phyloP scores from a whole-genome alignment of 148 eudicot genomes.

The Camellia lanceoleosa region DNA sequence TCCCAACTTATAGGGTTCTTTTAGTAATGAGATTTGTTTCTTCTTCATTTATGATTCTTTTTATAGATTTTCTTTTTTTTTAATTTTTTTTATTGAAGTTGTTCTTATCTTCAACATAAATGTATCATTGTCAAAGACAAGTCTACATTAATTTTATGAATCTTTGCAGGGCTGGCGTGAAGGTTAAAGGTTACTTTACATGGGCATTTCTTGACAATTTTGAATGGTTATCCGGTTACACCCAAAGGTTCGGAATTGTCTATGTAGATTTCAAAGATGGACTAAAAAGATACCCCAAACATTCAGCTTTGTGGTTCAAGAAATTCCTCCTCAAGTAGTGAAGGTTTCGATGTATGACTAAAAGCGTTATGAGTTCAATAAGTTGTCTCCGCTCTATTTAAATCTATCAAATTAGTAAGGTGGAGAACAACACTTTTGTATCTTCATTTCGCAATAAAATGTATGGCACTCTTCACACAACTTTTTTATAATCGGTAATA shows the following conservation, averaged over 20 bases:
- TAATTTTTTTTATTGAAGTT: no score
- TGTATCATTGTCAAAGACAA: no score
- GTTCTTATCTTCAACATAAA: no score
- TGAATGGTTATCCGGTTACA: constrained; percentile 1
- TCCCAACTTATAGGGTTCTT: no score
- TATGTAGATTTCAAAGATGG: neutral
- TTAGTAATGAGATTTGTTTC: no score
- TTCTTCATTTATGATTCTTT: no score
- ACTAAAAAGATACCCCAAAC: neutral
- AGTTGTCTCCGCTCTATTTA: neutral
- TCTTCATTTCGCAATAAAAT: neutral
- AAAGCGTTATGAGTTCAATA: neutral
- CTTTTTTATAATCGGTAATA: neutral
- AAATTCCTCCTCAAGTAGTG: constrained; percentile 1
- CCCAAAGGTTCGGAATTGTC: neutral
- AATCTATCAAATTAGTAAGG: neutral
- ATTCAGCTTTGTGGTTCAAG: constrained; percentile 2
- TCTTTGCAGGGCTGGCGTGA: neutral
- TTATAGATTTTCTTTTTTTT: no score
- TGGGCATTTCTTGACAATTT: constrained; percentile 4
- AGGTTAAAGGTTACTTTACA: neutral
- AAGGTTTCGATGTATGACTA: neutral
- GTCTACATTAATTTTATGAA: neutral
- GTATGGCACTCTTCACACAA: neutral
- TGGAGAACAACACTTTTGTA: neutral